Evolutionary conservation across 768 basidiomycete genomes (phyloP), one percentile per base, ranked within the genome.

Genomic region (Suillus subluteus): DNA sequence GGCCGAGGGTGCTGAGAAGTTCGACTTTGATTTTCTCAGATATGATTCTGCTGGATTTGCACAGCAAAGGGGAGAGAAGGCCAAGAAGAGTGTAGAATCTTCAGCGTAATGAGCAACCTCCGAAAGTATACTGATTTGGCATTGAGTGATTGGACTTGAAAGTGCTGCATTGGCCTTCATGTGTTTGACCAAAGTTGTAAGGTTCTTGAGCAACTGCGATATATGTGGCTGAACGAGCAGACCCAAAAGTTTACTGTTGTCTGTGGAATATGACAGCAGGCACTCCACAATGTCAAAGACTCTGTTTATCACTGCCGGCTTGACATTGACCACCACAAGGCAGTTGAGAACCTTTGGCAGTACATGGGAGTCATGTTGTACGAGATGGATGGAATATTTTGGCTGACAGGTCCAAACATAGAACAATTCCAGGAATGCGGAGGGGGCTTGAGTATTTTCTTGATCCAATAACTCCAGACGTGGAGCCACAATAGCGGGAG

Each of bases 361-460:
- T 1, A 91, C 83, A 6, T 82, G 82, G 2, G 79, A 70, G 72
- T 98, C 91, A 73, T 88, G 91, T 30, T 86, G 80, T 55, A 90
- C 88, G 35, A 99, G 82, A 74, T 88, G 89, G 11, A 75, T 73
- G n/a, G 85, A 82, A 67, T 88, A 85, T 15, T 87, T 82, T 2
- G 79, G 81, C 21, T 85, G 81, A 18, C 82, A 74, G 0, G 93
- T 87, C 92, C 96, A 96, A 7, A 85, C 80, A 66, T 88, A 84
- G 78, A 98, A 92, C 26, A 98, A 81, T 46, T 98, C 95, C 52
- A 99, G 80, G 21, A 97, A 82, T 0, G 93, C 88, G 0, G 96
- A 97, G 0, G 97, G 96, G 0, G 94, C 85, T 75, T 98, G 97
- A 0, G 91, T 94, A 72, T 96, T 99, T 77, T 99, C 98, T 52